Conservation (phyloP, 2,329 filamentous ascomycete species). For the Daldinia sp. region DNA sequence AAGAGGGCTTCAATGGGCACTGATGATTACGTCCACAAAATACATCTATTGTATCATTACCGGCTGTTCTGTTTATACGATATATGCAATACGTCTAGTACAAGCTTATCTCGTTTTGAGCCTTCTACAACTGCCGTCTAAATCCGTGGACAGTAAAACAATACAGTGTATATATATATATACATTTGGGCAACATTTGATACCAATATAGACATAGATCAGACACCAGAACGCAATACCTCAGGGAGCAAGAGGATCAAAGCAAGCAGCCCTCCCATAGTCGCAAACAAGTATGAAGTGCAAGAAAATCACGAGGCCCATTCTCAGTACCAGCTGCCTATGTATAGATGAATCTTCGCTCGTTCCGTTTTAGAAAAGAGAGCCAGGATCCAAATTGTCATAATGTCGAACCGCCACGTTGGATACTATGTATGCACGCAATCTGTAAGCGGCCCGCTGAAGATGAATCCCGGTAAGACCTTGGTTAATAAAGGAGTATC, state of each 20-base stretch:
- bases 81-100: slow-evolving; percentile 25
- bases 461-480: not conserved
- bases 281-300: slow-evolving; percentile 3
- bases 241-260: not conserved
- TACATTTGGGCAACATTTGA: not conserved
- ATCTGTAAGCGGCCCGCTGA: slow-evolving; percentile 26
- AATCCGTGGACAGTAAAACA: not conserved
- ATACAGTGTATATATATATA: not conserved
- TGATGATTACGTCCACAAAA: slow-evolving; percentile 38
- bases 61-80: slow-evolving; percentile 23
- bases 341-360: slow-evolving; percentile 21
- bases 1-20: slow-evolving; percentile 64
- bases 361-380: slow-evolving; percentile 17
- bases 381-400: slow-evolving; percentile 12
- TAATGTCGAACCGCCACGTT: slow-evolving; percentile 28
- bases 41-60: slow-evolving; percentile 34
- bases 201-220: not conserved
- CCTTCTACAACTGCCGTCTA: not conserved
- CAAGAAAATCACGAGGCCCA: slow-evolving; percentile 18
- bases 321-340: slow-evolving; percentile 3
- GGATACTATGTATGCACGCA: slow-evolving; percentile 37
- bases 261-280: not conserved
- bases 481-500: not conserved
- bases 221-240: not conserved
- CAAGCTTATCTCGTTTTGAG: slow-evolving; percentile 11